Percentiles rank a stretch among this genome's conserved stretches.
phyloP scores from a whole-genome alignment of 1,284 basidiomycete genomes.

The Microbotryomycetes sp. region DNA sequence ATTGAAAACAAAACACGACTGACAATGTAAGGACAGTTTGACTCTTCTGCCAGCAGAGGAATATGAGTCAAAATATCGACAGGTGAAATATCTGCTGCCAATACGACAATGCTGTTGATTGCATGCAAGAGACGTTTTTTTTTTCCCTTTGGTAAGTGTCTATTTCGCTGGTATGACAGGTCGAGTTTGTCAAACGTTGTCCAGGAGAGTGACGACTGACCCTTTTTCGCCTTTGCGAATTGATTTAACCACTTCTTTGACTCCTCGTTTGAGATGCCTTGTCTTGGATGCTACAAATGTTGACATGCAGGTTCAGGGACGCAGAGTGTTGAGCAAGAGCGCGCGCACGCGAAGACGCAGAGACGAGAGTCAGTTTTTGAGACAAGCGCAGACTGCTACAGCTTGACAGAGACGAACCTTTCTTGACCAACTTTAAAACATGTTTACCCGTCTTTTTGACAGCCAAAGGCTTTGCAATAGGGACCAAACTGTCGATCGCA shows the following conservation, averaged over 20 bases:
- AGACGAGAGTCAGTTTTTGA: background rate
- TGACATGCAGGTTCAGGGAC: background rate
- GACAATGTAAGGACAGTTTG: constrained; percentile 80
- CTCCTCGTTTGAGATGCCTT: constrained; percentile 85
- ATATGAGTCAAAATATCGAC: constrained; percentile 98
- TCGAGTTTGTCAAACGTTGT: background rate
- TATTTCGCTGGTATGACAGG: background rate
- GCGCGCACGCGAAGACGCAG: too few relatives aligned
- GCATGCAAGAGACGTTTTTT: background rate
- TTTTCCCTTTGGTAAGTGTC: too few relatives aligned
- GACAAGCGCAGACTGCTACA: background rate
- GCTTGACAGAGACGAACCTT: constrained; percentile 52
- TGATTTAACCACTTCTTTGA: constrained; percentile 94
- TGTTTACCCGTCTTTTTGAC: constrained; percentile 87
- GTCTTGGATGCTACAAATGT: constrained; percentile 79
- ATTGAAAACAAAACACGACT: constrained; percentile 24
- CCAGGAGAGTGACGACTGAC: constrained; percentile 46
- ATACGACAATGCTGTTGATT: constrained; percentile 64
- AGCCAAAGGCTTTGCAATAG: constrained; percentile 82
- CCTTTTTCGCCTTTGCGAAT: constrained; percentile 93
- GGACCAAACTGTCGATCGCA: constrained; percentile 72
- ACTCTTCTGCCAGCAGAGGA: constrained; percentile 90
- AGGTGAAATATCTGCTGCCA: constrained; percentile 95
- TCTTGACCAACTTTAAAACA: constrained; percentile 85
- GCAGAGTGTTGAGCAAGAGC: background rate